phyloP scores from a whole-genome alignment of 73 alveolate genomes.

The Tetrahymena malaccensis region DNA sequence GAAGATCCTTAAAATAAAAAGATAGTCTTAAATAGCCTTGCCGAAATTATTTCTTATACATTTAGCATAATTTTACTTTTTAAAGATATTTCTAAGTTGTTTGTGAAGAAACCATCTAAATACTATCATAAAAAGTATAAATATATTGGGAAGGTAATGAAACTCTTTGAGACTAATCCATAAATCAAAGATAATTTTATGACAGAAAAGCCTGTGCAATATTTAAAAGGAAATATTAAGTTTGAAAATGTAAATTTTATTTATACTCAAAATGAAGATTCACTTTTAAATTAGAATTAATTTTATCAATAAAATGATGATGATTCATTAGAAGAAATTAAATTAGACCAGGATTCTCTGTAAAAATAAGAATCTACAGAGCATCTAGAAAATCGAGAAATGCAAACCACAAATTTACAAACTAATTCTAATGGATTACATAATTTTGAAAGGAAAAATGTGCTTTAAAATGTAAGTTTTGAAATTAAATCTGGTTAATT shows the following conservation, averaged over 20 bases:
- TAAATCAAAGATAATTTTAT: background rate
- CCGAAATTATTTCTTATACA: background rate
- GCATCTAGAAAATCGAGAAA: background rate
- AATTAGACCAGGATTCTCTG: background rate
- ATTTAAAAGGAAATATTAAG: background rate
- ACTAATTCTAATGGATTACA: background rate
- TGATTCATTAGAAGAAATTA: background rate
- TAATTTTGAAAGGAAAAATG: background rate
- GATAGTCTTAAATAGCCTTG: background rate
- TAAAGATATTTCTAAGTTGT: background rate
- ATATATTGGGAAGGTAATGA: background rate
- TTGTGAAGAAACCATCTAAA: background rate
- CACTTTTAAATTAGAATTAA: background rate
- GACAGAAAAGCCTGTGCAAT: background rate
- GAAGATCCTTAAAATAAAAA: background rate
- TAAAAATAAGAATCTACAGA: background rate
- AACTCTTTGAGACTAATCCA: background rate
- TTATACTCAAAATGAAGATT: background rate
- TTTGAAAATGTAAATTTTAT: background rate
- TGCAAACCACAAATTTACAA: background rate
- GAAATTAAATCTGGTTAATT: slow-evolving; percentile 22
- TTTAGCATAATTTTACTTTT: background rate
- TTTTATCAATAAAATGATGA: background rate
- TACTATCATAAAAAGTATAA: background rate
- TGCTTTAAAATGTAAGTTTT: slow-evolving; percentile 47